phyloP scores from a whole-genome alignment of 129 eudicot genomes.

The Deinandra increscens region DNA sequence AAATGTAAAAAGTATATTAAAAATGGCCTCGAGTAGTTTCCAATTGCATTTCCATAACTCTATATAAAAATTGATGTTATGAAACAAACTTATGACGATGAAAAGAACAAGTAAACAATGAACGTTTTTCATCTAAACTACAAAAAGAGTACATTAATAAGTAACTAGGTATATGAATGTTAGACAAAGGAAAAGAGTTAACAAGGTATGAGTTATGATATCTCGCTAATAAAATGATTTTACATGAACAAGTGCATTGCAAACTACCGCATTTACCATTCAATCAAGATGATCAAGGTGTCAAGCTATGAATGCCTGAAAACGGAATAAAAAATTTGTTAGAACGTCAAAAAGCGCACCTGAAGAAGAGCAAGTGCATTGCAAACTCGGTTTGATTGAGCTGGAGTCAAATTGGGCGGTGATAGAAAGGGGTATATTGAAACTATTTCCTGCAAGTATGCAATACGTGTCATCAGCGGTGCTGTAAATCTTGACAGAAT shows the following conservation, averaged over 20 bases:
- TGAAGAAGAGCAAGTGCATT: constrained; percentile 23
- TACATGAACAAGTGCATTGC: constrained; percentile 3
- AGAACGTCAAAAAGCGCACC: not conserved
- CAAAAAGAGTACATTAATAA: not conserved
- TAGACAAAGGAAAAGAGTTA: not conserved
- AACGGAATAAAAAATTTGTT: not conserved
- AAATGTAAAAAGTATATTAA: not conserved
- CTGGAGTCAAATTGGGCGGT: constrained; percentile 12
- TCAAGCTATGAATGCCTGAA: not conserved
- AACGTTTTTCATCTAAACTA: not conserved
- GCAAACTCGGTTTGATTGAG: constrained; percentile 25
- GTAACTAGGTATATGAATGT: not conserved
- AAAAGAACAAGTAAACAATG: not conserved
- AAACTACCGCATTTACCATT: not conserved
- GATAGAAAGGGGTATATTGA: constrained; percentile 20
- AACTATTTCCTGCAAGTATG: constrained; percentile 13
- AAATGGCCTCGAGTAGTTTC: not conserved
- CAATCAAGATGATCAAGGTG: constrained; percentile 11
- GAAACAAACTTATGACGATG: not conserved
- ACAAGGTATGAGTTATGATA: not conserved
- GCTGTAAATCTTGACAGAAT: not conserved
- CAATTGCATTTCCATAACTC: not conserved
- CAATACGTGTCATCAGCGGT: constrained; percentile 10
- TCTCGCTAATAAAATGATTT: not conserved
- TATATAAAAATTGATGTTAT: not conserved